phyloP scores from a whole-genome alignment of 1,284 basidiomycete species.

The Puccinia hordei region DNA sequence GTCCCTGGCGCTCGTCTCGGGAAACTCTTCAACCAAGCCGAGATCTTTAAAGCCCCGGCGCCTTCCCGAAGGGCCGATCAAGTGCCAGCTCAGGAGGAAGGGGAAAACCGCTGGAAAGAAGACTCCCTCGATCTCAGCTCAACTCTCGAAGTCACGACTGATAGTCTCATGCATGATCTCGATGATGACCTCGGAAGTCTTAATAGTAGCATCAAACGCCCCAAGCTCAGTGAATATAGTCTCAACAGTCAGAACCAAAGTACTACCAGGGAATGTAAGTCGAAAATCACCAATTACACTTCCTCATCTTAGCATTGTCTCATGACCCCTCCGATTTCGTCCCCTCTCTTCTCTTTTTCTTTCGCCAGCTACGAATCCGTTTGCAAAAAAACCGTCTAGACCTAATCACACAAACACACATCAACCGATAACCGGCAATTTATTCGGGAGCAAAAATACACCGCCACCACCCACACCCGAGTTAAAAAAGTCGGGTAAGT shows the following conservation, averaged over 20 bases:
- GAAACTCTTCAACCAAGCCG: neutral
- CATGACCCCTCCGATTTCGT: too few relatives aligned
- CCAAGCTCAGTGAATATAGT: constrained; percentile 36
- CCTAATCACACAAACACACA: neutral
- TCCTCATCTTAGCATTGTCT: neutral
- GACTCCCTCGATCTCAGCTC: neutral
- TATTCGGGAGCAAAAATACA: neutral
- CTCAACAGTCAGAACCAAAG: constrained; percentile 15
- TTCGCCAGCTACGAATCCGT: constrained; percentile 35
- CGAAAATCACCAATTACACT: neutral
- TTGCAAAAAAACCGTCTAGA: constrained; percentile 23
- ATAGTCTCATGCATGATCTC: constrained; percentile 15
- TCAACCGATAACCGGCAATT: neutral
- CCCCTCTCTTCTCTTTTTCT: neutral
- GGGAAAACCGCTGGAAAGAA: neutral
- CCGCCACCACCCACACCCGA: neutral
- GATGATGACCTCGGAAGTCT: neutral
- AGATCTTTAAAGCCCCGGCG: constrained; percentile 6
- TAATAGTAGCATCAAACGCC: neutral
- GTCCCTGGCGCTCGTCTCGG: neutral
- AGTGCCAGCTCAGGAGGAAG: neutral
- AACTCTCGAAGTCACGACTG: neutral
- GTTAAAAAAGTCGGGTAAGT: constrained; percentile 28
- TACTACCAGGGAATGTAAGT: constrained; percentile 30
- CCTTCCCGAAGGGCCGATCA: neutral